Base-by-base conservation (phyloP, 129 eudicot genomes). In the Helichrysum umbraculigerum region DNA sequence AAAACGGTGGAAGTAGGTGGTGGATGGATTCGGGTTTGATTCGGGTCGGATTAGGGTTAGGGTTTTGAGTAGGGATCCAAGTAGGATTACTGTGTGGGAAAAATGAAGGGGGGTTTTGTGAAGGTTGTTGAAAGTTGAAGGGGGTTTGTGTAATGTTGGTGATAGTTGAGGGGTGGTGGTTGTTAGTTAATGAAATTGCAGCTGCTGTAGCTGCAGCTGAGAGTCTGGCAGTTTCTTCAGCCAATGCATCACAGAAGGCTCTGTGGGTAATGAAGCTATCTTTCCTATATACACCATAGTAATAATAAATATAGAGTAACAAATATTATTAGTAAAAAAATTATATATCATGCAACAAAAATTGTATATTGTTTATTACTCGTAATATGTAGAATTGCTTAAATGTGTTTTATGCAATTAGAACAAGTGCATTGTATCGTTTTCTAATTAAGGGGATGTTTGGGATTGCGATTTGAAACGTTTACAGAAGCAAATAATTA, bases 141-240 rank as follows among this genome's bases (percentile, higher is more conserved):
- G 79, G 76, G 63, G 80, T 15, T 7, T 73, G 34, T 73, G 74
- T 41, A 30, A 56, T 47, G 51, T 69, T 68, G 70, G 35, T 76
- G 79, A 35, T 72, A 73, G 35, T 64, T 66, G 84, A 81, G 37
- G 85, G 78, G 73, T 66, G 75, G 69, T 60, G 33, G 50, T 35
- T 67, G 74, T 61, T 71, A 41, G 71, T 51, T 50, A 71, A 73
- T 8, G 83, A 74, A 7, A 42, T 14, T 72, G 77, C 16, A 74
- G 81, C 70, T 8, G 81, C 78, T 32, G 84, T 21, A 14, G 75
- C 78, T 62, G 72, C 79, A 65, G 89, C 88, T 9, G 91, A 81
- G 83, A 86, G 90, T 57, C 97, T 88, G 29, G 97, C 97, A 81
- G 87, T 91, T 86, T 91, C 97, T 88, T 91, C 97, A 68, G 97